These are phyloP conservation scores for Hypomyces rosellus DNA, from an alignment of 2,329 filamentous ascomycete genomes.

Conservation along the genomic window DNA sequence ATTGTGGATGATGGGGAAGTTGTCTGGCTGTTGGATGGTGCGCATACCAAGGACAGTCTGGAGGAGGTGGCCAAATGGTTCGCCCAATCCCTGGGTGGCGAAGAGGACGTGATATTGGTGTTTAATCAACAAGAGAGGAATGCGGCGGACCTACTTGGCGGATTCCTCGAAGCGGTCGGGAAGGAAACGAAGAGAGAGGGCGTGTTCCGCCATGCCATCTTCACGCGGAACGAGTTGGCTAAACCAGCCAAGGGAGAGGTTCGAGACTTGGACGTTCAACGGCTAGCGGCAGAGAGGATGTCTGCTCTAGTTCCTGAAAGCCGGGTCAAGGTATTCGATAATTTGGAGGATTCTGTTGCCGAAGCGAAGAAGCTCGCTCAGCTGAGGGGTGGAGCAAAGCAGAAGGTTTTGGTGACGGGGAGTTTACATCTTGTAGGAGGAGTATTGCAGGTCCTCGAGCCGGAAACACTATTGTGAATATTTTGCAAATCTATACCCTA, in stretches of 20 bases:
- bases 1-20: constrained; percentile 46
- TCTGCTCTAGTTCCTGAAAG: constrained; percentile 42
- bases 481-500: neutral
- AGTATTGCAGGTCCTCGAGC: constrained; percentile 63
- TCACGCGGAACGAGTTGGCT: constrained; percentile 64
- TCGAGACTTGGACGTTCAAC: constrained; percentile 55
- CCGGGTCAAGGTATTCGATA: constrained; percentile 50
- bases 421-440: constrained; percentile 81
- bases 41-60: constrained; percentile 81
- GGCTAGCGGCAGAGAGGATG: constrained; percentile 56
- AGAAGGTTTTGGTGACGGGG: constrained; percentile 67
- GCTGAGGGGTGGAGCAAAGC: constrained; percentile 33
- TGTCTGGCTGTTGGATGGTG: constrained; percentile 79
- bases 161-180: constrained; percentile 52
- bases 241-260: constrained; percentile 29
- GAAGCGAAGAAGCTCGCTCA: constrained; percentile 40
- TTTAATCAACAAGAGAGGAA: constrained; percentile 94
- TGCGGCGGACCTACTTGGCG: constrained; percentile 56
- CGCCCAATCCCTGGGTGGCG: constrained; percentile 37
- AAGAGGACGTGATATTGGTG: constrained; percentile 51
- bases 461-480: constrained; percentile 29
- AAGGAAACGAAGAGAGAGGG: constrained; percentile 28
- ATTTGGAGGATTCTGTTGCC: constrained; percentile 63
- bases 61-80: constrained; percentile 74
- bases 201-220: constrained; percentile 67